A percentile compares a stretch with the other conserved stretches of the same genome.
These are phyloP conservation scores for Komagataella mondaviorum DNA, from an alignment of 805 yeast genomes.

Conservation along the genomic window DNA sequence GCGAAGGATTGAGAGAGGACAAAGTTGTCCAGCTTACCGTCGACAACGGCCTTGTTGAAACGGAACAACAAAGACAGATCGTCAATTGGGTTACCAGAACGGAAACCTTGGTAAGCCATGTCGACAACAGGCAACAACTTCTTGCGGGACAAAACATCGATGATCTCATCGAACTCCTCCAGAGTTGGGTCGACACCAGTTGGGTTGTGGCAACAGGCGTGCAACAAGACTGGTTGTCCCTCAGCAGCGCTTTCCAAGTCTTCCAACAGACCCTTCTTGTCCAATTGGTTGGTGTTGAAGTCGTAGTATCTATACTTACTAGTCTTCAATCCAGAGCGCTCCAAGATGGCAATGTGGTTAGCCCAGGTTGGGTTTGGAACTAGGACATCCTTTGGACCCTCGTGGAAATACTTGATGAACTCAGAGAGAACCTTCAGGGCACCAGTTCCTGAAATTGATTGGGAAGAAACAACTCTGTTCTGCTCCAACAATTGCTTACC, in stretches of 20 bases:
- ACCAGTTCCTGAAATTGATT: slow-evolving; percentile 93
- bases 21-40: slow-evolving; percentile 34
- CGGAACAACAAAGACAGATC: slow-evolving; percentile 44
- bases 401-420: slow-evolving; percentile 51
- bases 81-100: slow-evolving; percentile 67
- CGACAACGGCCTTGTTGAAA: slow-evolving; percentile 25
- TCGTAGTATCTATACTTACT: slow-evolving; percentile 64
- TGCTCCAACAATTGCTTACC: slow-evolving; percentile 44
- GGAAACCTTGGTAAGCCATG: slow-evolving; percentile 93
- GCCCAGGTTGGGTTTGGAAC: slow-evolving; percentile 93
- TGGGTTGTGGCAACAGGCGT: slow-evolving; percentile 96
- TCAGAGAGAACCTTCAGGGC: slow-evolving; percentile 79
- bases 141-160: slow-evolving; percentile 44
- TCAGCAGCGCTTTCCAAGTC: slow-evolving; percentile 42
- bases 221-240: slow-evolving; percentile 62
- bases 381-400: slow-evolving; percentile 35
- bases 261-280: slow-evolving; percentile 46
- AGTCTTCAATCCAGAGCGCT: slow-evolving; percentile 54
- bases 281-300: slow-evolving; percentile 43
- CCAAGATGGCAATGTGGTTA: slow-evolving; percentile 73
- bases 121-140: slow-evolving; percentile 73
- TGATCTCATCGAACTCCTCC: slow-evolving; percentile 70
- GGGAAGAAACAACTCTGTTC: slow-evolving; percentile 66
- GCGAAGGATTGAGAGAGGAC: slow-evolving; percentile 85
- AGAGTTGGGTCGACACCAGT: slow-evolving; percentile 86